Evolutionary conservation across 495 filamentous ascomycete genomes (phyloP), one percentile per base, ranked within the genome.

Genomic region (Trichoderma orchidacearum): DNA sequence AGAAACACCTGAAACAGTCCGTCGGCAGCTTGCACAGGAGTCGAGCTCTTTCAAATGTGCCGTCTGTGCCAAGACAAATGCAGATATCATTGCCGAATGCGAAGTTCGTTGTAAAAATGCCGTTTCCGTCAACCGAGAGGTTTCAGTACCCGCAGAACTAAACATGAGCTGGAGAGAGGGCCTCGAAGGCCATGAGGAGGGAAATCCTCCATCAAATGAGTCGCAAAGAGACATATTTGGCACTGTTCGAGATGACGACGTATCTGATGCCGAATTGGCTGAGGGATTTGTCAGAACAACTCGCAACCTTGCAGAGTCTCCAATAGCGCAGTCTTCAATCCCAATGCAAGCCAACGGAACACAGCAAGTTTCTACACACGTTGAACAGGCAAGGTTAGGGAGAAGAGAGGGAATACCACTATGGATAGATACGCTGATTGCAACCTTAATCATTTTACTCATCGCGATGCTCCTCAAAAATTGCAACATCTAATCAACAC

Each of bases 1-100:
- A 66, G 90, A 96, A 58, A 84, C 84, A 17, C 75, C 62, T 48
- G 79, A 82, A 6, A 75, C 69, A 9, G 78, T 84, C 55, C 70
- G 90, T 57, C 73, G 75, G 60, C 71, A 79, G 56, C 78, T 88
- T 62, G 92, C 92, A 13, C 69, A 59, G 30, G 76, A 81, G 65
- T 86, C 80, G 59, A 58, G 63, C 13, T 66, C 31, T 11, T 96
- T 79, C 81, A 73, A 69, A 58, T 94, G 88, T 72, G 66, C 71
- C 0, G 76, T 69, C 13, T 94, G 90, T 64, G 77, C 73, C 21
- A 76, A 69, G 68, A 79, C 66, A 11, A 95, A 96, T 66, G 76
- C 70, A 55, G 86, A 87, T 62, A 82, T 90, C 23, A 76, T 96
- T 60, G 64, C 61, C 54, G 85, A 84, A 72, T 77, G 81, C 62